Conservation (phyloP, 805 yeast genomes). For the Metschnikowia koreensis region DNA sequence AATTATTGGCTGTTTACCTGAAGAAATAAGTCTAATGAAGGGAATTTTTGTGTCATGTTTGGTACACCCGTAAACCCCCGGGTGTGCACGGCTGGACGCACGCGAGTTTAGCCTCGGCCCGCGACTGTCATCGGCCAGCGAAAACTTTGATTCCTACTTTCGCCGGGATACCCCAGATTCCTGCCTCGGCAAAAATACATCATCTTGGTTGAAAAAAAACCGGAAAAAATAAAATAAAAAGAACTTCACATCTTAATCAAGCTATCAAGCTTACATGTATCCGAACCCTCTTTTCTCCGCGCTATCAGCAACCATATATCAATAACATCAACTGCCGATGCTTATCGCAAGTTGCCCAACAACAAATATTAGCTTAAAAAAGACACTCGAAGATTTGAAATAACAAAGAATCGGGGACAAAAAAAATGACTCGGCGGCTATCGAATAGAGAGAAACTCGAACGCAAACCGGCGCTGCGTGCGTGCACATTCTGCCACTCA, state of each 20-base stretch:
- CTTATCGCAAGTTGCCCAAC: no score
- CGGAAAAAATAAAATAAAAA: background rate
- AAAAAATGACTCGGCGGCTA: constrained; percentile 59
- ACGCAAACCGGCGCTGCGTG: constrained; percentile 63
- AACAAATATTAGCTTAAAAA: no score
- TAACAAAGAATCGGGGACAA: no score
- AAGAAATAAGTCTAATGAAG: background rate
- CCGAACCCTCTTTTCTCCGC: no score
- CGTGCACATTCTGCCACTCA: constrained; percentile 69
- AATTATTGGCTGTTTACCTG: background rate
- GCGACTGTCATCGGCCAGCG: background rate
- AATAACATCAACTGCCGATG: no score
- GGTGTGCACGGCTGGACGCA: background rate
- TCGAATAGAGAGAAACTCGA: constrained; percentile 50
- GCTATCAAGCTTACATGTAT: no score
- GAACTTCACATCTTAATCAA: no score
- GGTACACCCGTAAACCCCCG: constrained; percentile 1
- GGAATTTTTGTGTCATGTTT: no score
- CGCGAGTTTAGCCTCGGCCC: background rate
- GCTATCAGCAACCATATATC: no score
- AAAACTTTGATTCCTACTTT: constrained; percentile 8
- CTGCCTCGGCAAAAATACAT: background rate
- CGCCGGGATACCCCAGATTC: constrained; percentile 25
- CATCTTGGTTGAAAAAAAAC: background rate
- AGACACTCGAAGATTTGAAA: no score